phyloP scores from a whole-genome alignment of 108 stramenopile species.

The Skeletonema menzelii region DNA sequence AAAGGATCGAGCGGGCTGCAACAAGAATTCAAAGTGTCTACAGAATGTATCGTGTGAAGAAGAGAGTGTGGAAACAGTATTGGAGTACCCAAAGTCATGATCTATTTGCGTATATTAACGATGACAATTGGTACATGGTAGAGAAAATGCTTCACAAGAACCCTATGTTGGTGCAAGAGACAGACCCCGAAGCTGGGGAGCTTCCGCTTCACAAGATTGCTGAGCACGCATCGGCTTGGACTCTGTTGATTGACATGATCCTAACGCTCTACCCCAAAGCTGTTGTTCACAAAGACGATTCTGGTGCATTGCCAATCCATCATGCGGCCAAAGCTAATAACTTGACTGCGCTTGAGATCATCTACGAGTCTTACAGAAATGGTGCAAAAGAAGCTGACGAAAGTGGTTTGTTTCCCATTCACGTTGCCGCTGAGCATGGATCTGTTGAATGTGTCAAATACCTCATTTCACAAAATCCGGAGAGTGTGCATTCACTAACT shows the following conservation, averaged over 20 bases:
- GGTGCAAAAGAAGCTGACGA: conserved; percentile 82
- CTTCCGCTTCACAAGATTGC: conserved; percentile 86
- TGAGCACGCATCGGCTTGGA: conserved; percentile 78
- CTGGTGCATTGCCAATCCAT: conserved; percentile 89
- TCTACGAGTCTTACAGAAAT: conserved; percentile 88
- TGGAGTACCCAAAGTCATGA: conserved; percentile 45
- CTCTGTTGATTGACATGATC: conserved; percentile 86
- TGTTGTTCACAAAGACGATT: conserved; percentile 80
- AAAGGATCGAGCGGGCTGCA: conserved; percentile 47
- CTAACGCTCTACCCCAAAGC: conserved; percentile 87
- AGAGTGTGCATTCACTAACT: conserved; percentile 81
- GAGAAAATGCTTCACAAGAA: conserved; percentile 86
- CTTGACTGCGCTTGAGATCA: conserved; percentile 80
- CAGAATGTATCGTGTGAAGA: conserved; percentile 52
- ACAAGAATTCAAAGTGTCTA: conserved; percentile 75
- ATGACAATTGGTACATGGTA: conserved; percentile 88
- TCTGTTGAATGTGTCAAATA: conserved; percentile 87
- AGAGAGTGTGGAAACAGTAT: conserved; percentile 38
- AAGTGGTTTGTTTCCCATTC: conserved; percentile 81
- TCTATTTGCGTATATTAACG: conserved; percentile 48
- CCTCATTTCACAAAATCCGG: conserved; percentile 74
- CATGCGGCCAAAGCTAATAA: conserved; percentile 85
- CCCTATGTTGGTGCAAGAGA: conserved; percentile 79
- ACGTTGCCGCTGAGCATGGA: conserved; percentile 86
- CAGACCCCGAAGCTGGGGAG: conserved; percentile 73